Evolutionary conservation across 305 asterid genomes (phyloP).

Genomic region (Coffea humblotiana): DNA sequence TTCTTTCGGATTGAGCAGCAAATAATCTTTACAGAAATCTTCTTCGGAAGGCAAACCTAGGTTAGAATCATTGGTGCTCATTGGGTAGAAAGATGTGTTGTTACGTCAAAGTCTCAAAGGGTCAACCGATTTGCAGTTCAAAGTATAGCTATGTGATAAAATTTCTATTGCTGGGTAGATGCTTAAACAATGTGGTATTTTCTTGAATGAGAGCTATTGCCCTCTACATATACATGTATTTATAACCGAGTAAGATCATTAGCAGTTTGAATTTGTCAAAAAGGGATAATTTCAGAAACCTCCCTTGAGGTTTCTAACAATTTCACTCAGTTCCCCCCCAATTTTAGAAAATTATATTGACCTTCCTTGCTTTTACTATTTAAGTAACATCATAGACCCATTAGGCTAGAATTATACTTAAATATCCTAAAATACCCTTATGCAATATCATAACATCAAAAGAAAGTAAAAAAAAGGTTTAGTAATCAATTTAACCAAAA

Average conservation of each 20-base stretch:
- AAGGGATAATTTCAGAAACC: too few species aligned
- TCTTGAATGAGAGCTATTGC: too few species aligned
- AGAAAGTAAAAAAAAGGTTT: too few species aligned
- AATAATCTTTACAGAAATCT: slow-evolving; percentile 34
- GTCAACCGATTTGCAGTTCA: neutral
- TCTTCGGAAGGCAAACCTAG: slow-evolving; percentile 37
- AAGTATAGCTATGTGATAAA: neutral
- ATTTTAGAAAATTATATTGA: too few species aligned
- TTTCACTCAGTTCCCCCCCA: too few species aligned
- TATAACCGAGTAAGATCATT: neutral
- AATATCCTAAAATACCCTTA: too few species aligned
- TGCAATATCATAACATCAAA: too few species aligned
- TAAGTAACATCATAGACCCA: too few species aligned
- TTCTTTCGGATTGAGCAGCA: slow-evolving; percentile 38
- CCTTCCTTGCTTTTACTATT: too few species aligned
- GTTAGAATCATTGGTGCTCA: slow-evolving; percentile 33
- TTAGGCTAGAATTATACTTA: too few species aligned
- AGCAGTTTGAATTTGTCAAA: neutral
- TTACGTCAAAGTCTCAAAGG: neutral
- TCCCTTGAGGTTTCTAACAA: too few species aligned
- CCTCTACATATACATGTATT: neutral
- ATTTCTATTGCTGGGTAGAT: neutral
- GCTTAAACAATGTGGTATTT: neutral
- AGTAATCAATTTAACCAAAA: too few species aligned
- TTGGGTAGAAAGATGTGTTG: slow-evolving; percentile 6